Evolutionary conservation across 2,329 filamentous ascomycete genomes (phyloP).

Genomic region (Aureobasidium leucospermi): DNA sequence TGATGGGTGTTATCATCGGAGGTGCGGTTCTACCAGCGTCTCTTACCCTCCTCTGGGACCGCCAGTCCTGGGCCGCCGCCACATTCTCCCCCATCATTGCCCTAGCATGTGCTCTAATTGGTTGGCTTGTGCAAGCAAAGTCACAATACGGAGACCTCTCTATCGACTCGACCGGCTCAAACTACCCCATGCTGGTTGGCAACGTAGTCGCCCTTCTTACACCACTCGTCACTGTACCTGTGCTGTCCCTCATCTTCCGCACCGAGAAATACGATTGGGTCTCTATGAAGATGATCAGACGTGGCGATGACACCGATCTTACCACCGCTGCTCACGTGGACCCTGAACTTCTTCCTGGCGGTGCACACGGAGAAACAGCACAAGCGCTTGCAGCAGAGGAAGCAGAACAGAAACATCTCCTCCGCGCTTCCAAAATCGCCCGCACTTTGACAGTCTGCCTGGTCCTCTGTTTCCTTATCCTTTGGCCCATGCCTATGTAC

Average conservation of each 20-base stretch:
- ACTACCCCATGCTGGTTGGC: conserved; percentile 77
- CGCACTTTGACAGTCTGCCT: conserved; percentile 53
- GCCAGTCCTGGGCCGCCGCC: conserved; percentile 70
- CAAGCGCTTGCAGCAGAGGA: conserved; percentile 33
- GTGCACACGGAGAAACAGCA: conserved; percentile 25
- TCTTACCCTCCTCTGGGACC: conserved; percentile 71
- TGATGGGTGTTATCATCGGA: conserved; percentile 89
- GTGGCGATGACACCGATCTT: conserved; percentile 69
- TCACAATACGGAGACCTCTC: conserved; percentile 59
- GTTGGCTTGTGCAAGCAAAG: conserved; percentile 71
- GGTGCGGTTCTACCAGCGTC: conserved; percentile 70
- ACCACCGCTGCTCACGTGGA: conserved; percentile 57
- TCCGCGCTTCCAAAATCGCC: conserved; percentile 43
- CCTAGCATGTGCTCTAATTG: conserved; percentile 59
- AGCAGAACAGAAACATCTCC: conserved; percentile 36
- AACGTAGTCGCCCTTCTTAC: conserved; percentile 78
- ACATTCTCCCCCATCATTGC: conserved; percentile 63
- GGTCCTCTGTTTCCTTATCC: conserved; percentile 64
- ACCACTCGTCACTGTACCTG: conserved; percentile 64
- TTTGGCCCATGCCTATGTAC: conserved; percentile 93
- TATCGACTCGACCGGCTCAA: conserved; percentile 72
- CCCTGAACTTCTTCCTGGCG: conserved; percentile 54
- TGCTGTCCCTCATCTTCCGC: conserved; percentile 66
- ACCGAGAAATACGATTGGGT: conserved; percentile 77
- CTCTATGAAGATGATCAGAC: conserved; percentile 72